A percentile compares a stretch with the other conserved stretches of the same genome.
Conservation (phyloP, 768 basidiomycete species). For the Rhodotorula toruloides region DNA sequence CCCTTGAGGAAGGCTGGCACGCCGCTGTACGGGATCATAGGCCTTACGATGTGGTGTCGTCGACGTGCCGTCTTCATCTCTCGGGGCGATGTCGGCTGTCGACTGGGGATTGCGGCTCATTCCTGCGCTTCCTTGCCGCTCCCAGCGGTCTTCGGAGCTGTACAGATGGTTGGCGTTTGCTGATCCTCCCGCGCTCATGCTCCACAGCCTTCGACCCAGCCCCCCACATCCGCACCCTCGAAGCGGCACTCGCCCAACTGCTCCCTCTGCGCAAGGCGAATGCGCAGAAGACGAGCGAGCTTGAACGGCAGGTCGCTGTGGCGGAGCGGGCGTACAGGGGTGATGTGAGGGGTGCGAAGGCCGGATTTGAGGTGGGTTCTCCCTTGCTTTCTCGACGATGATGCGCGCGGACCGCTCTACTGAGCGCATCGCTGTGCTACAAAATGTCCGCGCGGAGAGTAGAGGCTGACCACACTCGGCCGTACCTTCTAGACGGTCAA, state of each 20-base stretch:
- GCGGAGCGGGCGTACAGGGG: slow-evolving; percentile 91
- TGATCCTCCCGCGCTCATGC: too few species aligned
- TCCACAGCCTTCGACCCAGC: slow-evolving; percentile 39
- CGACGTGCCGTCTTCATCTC: too few species aligned
- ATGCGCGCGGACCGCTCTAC: background rate
- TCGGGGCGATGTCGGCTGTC: too few species aligned
- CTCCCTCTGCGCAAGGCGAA: slow-evolving; percentile 84
- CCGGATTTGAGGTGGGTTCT: slow-evolving; percentile 76
- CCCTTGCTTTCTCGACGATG: background rate
- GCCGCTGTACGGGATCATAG: too few species aligned
- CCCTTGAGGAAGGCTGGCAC: too few species aligned
- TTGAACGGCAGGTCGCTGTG: slow-evolving; percentile 82
- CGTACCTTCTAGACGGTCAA: slow-evolving; percentile 65
- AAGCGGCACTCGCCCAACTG: slow-evolving; percentile 79
- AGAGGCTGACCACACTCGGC: background rate
- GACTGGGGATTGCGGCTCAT: too few species aligned
- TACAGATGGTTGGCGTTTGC: background rate
- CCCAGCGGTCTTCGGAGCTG: too few species aligned
- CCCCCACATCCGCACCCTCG: slow-evolving; percentile 73
- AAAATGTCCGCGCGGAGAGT: too few species aligned
- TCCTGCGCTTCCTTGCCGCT: too few species aligned
- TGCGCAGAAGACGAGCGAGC: slow-evolving; percentile 78
- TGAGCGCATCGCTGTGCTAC: background rate
- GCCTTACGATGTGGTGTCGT: too few species aligned
- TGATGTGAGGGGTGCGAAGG: slow-evolving; percentile 86